phyloP scores from a whole-genome alignment of 2,329 filamentous ascomycete species.

The Ophiostoma sp. region DNA sequence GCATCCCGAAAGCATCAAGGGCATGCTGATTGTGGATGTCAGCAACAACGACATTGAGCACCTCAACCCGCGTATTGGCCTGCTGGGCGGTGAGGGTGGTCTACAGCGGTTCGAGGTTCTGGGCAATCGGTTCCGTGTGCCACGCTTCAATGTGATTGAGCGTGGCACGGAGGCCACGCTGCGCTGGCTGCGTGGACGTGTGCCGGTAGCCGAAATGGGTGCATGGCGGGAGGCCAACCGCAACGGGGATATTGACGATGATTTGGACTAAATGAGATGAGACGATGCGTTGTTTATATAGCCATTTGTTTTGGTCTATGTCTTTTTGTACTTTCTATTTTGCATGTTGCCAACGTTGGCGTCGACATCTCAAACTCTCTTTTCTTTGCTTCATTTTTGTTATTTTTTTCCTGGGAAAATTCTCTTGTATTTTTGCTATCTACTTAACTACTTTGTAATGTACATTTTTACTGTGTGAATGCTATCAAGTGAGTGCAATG shows the following conservation, averaged over 20 bases:
- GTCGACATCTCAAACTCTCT: background rate
- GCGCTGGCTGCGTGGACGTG: slow-evolving; percentile 74
- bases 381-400: background rate
- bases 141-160: slow-evolving; percentile 78
- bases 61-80: slow-evolving; percentile 76
- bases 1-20: slow-evolving; percentile 70
- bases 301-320: background rate
- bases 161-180: slow-evolving; percentile 85
- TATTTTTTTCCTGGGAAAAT: background rate
- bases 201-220: slow-evolving; percentile 62
- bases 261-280: slow-evolving; percentile 17
- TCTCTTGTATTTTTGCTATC: background rate
- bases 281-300: background rate
- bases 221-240: slow-evolving; percentile 50
- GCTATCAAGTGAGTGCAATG: background rate
- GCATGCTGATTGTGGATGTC: slow-evolving; percentile 74
- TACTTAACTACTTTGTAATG: background rate
- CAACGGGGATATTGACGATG: slow-evolving; percentile 24
- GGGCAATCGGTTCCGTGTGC: slow-evolving; percentile 86
- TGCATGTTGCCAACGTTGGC: background rate
- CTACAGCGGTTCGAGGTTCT: slow-evolving; percentile 71
- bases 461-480: background rate
- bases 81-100: slow-evolving; percentile 65
- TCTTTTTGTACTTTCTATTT: background rate
- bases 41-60: slow-evolving; percentile 83